These are phyloP conservation scores for Maudiozyma turicensis DNA, from an alignment of 805 yeast species.

Conservation along the genomic window DNA sequence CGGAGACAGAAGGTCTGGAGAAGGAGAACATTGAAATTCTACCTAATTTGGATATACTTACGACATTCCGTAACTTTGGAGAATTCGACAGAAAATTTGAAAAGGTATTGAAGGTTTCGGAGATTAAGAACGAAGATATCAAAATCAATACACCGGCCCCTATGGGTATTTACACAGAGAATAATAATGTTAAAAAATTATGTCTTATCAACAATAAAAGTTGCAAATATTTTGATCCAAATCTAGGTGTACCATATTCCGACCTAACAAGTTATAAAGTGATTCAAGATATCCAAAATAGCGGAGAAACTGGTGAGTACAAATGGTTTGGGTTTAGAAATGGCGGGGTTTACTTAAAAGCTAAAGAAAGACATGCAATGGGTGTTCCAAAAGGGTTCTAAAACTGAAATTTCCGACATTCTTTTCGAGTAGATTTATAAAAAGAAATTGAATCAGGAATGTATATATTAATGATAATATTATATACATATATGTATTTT, in stretches of 20 bases:
- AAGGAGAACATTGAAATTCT: constrained; percentile 30
- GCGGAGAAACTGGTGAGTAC: constrained; percentile 34
- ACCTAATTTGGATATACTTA: constrained; percentile 31
- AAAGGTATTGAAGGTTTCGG: constrained; percentile 36
- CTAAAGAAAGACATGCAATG: constrained; percentile 49
- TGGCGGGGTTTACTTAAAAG: constrained; percentile 40
- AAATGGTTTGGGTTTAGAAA: constrained; percentile 42
- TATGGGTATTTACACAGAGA: constrained; percentile 61
- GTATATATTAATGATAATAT: too few species aligned
- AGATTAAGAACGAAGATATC: constrained; percentile 39
- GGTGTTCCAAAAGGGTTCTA: constrained; percentile 86
- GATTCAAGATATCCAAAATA: constrained; percentile 45
- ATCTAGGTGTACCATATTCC: constrained; percentile 76
- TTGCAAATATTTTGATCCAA: constrained; percentile 72
- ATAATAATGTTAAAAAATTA: constrained; percentile 46
- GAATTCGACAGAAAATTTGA: constrained; percentile 36
- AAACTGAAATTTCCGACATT: neutral
- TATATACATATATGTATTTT: neutral
- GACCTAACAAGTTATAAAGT: constrained; percentile 73
- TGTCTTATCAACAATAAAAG: constrained; percentile 71
- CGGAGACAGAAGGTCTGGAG: neutral
- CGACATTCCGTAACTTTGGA: constrained; percentile 49
- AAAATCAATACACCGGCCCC: constrained; percentile 63
- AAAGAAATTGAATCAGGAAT: neutral
- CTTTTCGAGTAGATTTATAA: neutral